phyloP scores from a whole-genome alignment of 768 basidiomycete genomes.

The Naganishia friedmannii region DNA sequence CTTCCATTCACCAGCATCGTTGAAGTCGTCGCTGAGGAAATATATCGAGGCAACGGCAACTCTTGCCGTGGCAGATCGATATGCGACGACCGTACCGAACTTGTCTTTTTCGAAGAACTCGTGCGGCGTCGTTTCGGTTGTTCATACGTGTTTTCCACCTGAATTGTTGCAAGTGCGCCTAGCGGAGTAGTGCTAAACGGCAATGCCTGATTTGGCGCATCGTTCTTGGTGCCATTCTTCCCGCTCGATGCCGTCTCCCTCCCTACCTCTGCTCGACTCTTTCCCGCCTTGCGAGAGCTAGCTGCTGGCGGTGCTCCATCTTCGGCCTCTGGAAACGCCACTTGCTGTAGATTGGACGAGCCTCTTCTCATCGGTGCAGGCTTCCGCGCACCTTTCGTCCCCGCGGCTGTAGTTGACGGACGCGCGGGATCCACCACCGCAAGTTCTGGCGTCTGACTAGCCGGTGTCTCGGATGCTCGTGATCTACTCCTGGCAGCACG shows the following conservation, averaged over 20 bases:
- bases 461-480: background rate
- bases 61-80: background rate
- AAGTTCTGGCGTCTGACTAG: background rate
- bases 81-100: background rate
- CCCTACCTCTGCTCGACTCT: background rate
- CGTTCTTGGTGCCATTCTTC: background rate
- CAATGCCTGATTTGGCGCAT: background rate
- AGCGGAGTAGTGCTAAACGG: background rate
- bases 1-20: background rate
- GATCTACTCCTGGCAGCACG: conserved; percentile 7
- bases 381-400: background rate
- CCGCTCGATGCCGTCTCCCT: background rate
- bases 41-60: background rate
- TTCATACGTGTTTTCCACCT: background rate
- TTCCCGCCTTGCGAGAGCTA: background rate
- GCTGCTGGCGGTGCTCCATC: background rate
- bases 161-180: background rate
- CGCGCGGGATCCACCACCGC: no score
- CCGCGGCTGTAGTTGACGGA: background rate
- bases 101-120: background rate
- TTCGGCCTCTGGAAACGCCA: conserved; percentile 11
- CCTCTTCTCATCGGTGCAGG: background rate
- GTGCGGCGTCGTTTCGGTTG: background rate
- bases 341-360: conserved; percentile 4
- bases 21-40: background rate